A percentile compares a stretch with the other conserved stretches of the same genome.
Conservation (phyloP, 2,329 filamentous ascomycete species). For the Pseudocercospora pini-densiflorae region DNA sequence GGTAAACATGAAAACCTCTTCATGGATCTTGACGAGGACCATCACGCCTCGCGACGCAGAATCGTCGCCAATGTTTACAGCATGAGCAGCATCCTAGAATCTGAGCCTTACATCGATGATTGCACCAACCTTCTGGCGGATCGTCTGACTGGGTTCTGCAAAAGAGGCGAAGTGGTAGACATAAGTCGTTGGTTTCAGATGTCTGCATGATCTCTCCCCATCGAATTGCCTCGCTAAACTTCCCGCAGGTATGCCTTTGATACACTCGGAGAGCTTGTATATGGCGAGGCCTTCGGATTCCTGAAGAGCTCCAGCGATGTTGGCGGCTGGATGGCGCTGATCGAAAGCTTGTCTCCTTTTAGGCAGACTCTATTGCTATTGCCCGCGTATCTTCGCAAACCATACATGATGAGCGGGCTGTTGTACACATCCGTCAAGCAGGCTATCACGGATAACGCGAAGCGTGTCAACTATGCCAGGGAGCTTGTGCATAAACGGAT, state of each 20-base stretch:
- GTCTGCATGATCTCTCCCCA: neutral
- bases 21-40: slow-evolving; percentile 4
- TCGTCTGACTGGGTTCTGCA: neutral
- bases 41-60: neutral
- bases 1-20: slow-evolving; percentile 7
- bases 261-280: slow-evolving; percentile 15
- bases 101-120: slow-evolving; percentile 4
- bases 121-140: slow-evolving; percentile 1
- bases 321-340: neutral
- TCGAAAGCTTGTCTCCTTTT: neutral
- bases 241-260: slow-evolving; percentile 12
- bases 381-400: too few relatives aligned
- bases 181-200: slow-evolving; percentile 4
- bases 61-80: slow-evolving; percentile 5
- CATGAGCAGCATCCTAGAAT: neutral
- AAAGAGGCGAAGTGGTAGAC: neutral
- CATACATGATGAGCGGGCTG: too few relatives aligned
- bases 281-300: slow-evolving; percentile 11
- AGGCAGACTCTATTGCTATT: neutral
- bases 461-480: too few relatives aligned
- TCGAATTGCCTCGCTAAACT: neutral
- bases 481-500: too few relatives aligned
- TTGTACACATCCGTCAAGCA: too few relatives aligned
- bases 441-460: too few relatives aligned
- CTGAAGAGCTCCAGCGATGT: neutral